Evolutionary conservation across 192 early-diverging fungal species (phyloP).

Genomic region (Coemansia sp.): DNA sequence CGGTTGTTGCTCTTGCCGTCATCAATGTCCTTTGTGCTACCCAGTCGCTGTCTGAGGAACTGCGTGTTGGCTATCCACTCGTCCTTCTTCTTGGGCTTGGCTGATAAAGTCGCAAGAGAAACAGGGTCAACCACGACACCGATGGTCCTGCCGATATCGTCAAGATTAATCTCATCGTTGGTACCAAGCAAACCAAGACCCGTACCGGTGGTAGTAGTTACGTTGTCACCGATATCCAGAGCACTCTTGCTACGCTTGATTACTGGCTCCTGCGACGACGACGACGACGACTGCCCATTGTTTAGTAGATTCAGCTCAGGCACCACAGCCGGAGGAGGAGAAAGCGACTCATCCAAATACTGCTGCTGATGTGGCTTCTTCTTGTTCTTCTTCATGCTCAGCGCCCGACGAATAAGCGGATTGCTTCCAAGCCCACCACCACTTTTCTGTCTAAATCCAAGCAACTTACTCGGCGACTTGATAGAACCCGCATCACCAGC

Average conservation of each 20-base stretch:
- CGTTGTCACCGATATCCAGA: slow-evolving; percentile 1
- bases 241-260: slow-evolving; percentile 32
- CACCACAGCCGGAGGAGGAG: not conserved
- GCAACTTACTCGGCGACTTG: not conserved
- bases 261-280: not conserved
- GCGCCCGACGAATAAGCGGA: slow-evolving; percentile 38
- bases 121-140: not conserved
- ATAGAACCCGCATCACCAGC: not conserved
- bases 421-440: slow-evolving; percentile 15
- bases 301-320: not conserved
- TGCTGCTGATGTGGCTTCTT: not conserved
- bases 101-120: not conserved
- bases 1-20: not conserved
- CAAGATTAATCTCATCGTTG: not conserved
- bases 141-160: slow-evolving; percentile 15
- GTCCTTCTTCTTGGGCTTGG: slow-evolving; percentile 33
- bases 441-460: slow-evolving; percentile 28
- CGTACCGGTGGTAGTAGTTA: not conserved
- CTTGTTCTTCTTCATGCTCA: slow-evolving; percentile 38
- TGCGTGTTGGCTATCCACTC: slow-evolving; percentile 52
- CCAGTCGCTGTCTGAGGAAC: slow-evolving; percentile 39
- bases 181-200: not conserved
- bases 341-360: not conserved
- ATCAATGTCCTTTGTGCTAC: slow-evolving; percentile 13
- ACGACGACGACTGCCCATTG: not conserved